Conservation (phyloP, 2,329 filamentous ascomycete species). For the Arthrobotrys sphaeroides region DNA sequence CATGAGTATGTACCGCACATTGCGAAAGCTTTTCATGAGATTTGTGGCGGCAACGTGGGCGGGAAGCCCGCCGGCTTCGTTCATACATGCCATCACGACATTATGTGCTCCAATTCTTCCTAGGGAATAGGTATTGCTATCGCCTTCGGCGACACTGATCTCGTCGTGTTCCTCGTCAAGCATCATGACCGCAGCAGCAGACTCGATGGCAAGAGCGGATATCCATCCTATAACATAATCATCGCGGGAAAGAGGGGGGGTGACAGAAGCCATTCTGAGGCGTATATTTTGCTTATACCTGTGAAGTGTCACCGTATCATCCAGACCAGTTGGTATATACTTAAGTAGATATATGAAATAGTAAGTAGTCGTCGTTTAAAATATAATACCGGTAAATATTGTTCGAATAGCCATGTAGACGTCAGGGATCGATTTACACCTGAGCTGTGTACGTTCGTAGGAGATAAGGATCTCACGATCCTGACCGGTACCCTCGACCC, state of each 20-base stretch:
- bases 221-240: conserved; percentile 17
- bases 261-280: not conserved
- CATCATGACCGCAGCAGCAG: not conserved
- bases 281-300: too few relatives aligned
- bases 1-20: conserved; percentile 13
- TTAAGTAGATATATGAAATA: too few relatives aligned
- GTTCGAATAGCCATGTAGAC: too few relatives aligned
- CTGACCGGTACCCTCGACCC: too few relatives aligned
- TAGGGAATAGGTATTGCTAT: conserved; percentile 14
- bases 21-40: conserved; percentile 4
- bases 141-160: not conserved
- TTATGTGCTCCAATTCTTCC: conserved; percentile 10
- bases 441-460: too few relatives aligned
- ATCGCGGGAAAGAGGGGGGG: not conserved
- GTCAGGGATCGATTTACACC: too few relatives aligned
- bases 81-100: conserved; percentile 1
- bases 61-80: not conserved
- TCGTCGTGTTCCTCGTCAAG: not conserved
- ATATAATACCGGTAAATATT: too few relatives aligned
- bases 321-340: not conserved
- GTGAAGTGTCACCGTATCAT: too few relatives aligned
- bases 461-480: too few relatives aligned
- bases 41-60: not conserved
- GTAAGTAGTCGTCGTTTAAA: too few relatives aligned
- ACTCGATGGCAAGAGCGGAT: conserved; percentile 8